Conservation (phyloP, 2,329 filamentous ascomycete species). For the Furcasterigmium furcatum region DNA sequence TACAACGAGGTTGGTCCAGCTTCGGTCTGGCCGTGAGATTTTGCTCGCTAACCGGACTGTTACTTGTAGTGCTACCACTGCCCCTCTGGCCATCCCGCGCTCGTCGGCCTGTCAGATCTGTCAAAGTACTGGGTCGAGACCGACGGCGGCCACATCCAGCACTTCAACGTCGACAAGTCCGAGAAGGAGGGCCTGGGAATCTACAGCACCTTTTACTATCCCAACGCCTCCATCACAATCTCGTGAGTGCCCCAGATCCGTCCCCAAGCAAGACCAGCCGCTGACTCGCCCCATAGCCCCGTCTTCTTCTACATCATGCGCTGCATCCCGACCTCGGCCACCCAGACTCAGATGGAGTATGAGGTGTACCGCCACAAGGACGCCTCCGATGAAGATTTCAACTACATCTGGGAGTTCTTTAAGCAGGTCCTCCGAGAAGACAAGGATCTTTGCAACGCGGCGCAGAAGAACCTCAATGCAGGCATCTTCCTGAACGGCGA, state of each 20-base stretch:
- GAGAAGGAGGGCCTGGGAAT: constrained; percentile 28
- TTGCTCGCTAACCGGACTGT: no score
- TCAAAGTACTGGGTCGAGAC: constrained; percentile 36
- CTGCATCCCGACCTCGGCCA: constrained; percentile 40
- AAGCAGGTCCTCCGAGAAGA: constrained; percentile 49
- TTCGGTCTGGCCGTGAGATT: no score
- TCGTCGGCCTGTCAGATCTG: constrained; percentile 38
- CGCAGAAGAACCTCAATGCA: constrained; percentile 45
- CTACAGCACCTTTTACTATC: constrained; percentile 34
- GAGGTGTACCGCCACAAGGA: constrained; percentile 48
- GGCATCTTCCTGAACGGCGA: constrained; percentile 49
- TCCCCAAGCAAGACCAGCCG: background rate
- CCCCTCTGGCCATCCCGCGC: constrained; percentile 41
- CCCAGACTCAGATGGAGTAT: constrained; percentile 41
- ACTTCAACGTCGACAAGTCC: constrained; percentile 30
- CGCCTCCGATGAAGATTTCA: constrained; percentile 42
- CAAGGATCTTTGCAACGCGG: constrained; percentile 44
- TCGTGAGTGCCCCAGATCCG: constrained; percentile 24
- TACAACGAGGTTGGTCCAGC: constrained; percentile 32
- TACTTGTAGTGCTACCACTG: constrained; percentile 44
- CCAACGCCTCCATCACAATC: constrained; percentile 34
- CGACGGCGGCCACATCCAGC: constrained; percentile 26
- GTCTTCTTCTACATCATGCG: constrained; percentile 49
- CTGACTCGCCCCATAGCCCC: constrained; percentile 20
- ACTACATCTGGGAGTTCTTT: constrained; percentile 42